Evolutionary conservation across 2,329 filamentous ascomycete species (phyloP), one percentile per base, ranked within the genome.

Genomic region (Epichloe glyceriae): DNA sequence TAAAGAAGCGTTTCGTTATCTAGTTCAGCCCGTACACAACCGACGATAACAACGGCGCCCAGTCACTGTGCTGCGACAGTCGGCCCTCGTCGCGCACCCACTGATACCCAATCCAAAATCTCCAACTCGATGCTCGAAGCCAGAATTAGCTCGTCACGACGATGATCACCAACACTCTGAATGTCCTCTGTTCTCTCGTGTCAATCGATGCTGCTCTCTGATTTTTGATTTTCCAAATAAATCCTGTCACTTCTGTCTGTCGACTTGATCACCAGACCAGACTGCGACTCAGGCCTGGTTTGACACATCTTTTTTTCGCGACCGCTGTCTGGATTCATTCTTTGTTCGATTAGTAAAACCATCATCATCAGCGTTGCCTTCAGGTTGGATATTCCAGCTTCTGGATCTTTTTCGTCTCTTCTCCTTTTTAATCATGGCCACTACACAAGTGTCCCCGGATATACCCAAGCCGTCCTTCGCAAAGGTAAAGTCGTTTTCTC

Each of bases 391-490:
- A 50, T 48, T 38, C 20, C 51, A 57, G 55, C 58, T 54, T 51
- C 45, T 45, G 55, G 50, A 38, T 51, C 50, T 30, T 33, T 22
- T 19, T 49, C 37, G 4, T 34, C 3, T n/a, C 54, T 55, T 50
- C 53, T 37, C 20, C 39, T 26, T 30, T 19, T 41, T 14, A 44
- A 60, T 56, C 56, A 78, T 78, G 74, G 70, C 74, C 54, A 68
- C 73, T 45, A 64, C 70, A 50, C 69, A 70, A 60, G 66, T 73
- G 58, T 65, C 71, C 58, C 61, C 72, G 55, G 74, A 76, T 57
- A 56, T 70, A 50, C 69, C 70, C 49, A 81, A 79, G 67, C 76
- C 83, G 59, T 87, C 85, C 42, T 89, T 89, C 73, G 85, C 85
- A 68, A 88, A 86, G 77, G 85, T 87, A 71, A 52, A 73, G 11